Evolutionary conservation across 176 grass and related monocot genomes (phyloP).

Genomic region (Triticum monococcum): DNA sequence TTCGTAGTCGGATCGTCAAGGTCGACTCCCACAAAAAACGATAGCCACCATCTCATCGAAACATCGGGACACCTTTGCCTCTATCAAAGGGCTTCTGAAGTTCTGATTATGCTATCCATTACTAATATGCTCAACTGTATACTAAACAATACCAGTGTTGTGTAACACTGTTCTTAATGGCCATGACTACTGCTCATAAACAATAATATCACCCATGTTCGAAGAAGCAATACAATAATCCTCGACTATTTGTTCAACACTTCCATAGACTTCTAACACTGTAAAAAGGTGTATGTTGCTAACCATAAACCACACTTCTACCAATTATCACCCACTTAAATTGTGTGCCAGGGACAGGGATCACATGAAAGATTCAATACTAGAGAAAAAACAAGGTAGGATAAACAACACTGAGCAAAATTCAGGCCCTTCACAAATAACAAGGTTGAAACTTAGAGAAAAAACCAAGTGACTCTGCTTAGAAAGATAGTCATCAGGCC

Average conservation of each 20-base stretch:
- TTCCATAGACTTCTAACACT: background rate
- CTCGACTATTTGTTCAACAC: background rate
- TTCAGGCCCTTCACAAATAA: background rate
- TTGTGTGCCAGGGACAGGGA: background rate
- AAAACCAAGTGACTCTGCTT: background rate
- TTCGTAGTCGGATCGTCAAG: no score
- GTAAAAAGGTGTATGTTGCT: background rate
- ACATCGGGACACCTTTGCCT: no score
- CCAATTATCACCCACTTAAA: constrained; percentile 3
- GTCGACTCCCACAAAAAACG: no score
- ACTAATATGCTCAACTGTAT: background rate
- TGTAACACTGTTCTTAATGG: background rate
- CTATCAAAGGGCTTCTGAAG: constrained; percentile 5
- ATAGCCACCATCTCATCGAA: no score
- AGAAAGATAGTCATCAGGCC: background rate
- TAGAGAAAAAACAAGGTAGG: constrained; percentile 7
- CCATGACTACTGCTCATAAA: background rate
- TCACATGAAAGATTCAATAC: constrained; percentile 19
- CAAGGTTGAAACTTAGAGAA: background rate
- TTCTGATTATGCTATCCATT: background rate
- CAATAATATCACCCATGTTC: background rate
- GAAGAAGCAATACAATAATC: background rate
- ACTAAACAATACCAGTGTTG: background rate
- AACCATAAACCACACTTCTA: background rate
- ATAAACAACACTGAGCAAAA: constrained; percentile 9